Conservation (phyloP, 805 yeast genomes). For the Maudiozyma serrabonitensis region DNA sequence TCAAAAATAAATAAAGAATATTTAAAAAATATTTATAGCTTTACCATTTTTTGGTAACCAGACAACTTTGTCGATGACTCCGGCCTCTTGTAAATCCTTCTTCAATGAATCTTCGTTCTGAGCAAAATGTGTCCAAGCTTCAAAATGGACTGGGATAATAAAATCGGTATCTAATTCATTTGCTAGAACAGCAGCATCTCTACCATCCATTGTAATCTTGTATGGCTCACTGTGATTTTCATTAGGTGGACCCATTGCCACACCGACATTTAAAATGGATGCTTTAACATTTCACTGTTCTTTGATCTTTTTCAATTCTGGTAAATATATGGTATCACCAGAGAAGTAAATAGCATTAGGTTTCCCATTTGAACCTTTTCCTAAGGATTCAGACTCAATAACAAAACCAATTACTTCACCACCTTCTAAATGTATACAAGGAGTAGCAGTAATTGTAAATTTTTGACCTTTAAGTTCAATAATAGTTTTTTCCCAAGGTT, state of each 20-base stretch:
- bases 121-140: constrained; percentile 1
- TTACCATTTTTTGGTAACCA: constrained; percentile 2
- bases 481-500: background rate
- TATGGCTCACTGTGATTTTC: background rate
- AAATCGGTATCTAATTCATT: background rate
- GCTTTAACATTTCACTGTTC: background rate
- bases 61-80: background rate
- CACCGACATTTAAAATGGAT: background rate
- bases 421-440: background rate
- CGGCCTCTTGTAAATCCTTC: background rate
- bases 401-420: background rate
- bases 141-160: constrained; percentile 1
- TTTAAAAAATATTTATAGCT: constrained; percentile 10
- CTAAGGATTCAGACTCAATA: background rate
- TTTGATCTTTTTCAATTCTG: background rate
- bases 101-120: background rate
- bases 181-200: background rate
- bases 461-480: background rate
- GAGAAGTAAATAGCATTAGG: background rate
- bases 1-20: no score
- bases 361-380: background rate
- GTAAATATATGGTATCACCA: background rate
- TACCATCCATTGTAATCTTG: constrained; percentile 2
- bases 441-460: constrained; percentile 1
- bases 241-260: background rate